Evolutionary conservation across 176 grass and related monocot species (phyloP).

Genomic region (Puccinellia tenuiflora): DNA sequence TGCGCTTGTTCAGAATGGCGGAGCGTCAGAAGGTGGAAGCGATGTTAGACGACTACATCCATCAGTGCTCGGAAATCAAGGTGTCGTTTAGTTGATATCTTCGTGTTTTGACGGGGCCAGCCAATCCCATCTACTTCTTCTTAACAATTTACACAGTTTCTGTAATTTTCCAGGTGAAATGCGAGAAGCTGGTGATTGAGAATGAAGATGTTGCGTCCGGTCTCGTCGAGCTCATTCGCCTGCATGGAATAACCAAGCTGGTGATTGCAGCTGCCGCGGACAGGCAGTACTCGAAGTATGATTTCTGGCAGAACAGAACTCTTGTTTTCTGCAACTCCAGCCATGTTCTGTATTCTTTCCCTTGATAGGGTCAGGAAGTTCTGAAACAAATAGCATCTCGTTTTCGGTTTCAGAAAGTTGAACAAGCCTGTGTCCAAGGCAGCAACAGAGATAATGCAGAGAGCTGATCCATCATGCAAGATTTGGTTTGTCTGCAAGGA

Average conservation of each 20-base stretch:
- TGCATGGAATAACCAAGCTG: constrained; percentile 40
- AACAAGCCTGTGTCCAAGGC: constrained; percentile 31
- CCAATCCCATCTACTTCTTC: neutral
- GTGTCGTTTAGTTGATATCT: constrained; percentile 5
- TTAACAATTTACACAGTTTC: neutral
- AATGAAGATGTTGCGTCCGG: constrained; percentile 39
- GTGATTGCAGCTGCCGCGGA: constrained; percentile 50
- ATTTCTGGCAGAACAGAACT: neutral
- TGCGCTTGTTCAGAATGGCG: constrained; percentile 37
- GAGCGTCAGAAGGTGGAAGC: constrained; percentile 44
- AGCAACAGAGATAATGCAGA: constrained; percentile 48
- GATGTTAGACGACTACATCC: constrained; percentile 38
- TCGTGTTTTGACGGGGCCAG: neutral
- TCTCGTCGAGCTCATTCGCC: constrained; percentile 48
- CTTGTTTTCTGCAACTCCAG: neutral
- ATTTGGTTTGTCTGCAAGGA: constrained; percentile 59
- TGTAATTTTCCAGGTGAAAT: constrained; percentile 43
- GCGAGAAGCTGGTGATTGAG: constrained; percentile 53
- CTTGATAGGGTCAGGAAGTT: neutral
- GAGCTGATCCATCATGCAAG: constrained; percentile 55
- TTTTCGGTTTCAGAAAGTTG: constrained; percentile 42
- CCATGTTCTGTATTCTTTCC: neutral
- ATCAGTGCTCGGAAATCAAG: constrained; percentile 44
- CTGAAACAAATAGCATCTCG: neutral
- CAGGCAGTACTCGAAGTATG: constrained; percentile 44